Percentiles rank a stretch among this genome's conserved stretches.
These are phyloP conservation scores for Pythium dissimile DNA, from an alignment of 352 stramenopile genomes.

Conservation along the genomic window DNA sequence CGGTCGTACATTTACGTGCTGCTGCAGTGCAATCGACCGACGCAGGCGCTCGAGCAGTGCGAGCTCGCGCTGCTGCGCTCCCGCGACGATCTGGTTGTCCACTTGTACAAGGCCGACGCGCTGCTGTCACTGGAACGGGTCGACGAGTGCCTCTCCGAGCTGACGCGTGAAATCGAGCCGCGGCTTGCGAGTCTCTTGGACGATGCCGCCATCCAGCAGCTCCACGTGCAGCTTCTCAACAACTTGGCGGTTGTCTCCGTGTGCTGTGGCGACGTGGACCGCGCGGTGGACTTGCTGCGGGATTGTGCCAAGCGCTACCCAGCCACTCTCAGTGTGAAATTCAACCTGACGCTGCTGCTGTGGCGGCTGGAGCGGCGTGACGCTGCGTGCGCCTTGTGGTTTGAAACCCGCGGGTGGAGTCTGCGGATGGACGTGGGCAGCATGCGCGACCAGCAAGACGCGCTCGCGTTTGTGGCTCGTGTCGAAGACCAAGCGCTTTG, in stretches of 20 bases:
- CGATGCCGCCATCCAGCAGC: slow-evolving; percentile 28
- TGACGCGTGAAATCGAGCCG: slow-evolving; percentile 32
- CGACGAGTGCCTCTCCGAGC: slow-evolving; percentile 42
- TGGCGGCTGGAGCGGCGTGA: slow-evolving; percentile 51
- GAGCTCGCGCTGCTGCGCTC: slow-evolving; percentile 8
- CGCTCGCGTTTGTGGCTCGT: slow-evolving; percentile 10
- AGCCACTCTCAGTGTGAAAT: slow-evolving; percentile 37
- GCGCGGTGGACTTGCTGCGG: slow-evolving; percentile 39
- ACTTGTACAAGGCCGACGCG: slow-evolving; percentile 72
- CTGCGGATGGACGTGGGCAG: slow-evolving; percentile 29
- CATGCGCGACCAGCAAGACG: slow-evolving; percentile 21
- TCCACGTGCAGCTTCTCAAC: slow-evolving; percentile 65
- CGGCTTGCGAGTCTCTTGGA: slow-evolving; percentile 16
- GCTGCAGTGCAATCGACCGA: slow-evolving; percentile 50
- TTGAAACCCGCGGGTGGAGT: slow-evolving; percentile 56
- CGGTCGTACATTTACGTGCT: slow-evolving; percentile 56
- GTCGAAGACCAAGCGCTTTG: slow-evolving; percentile 27
- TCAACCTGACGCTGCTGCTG: slow-evolving; percentile 77
- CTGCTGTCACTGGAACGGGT: slow-evolving; percentile 75
- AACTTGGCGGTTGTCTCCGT: slow-evolving; percentile 61
- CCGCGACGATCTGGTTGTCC: slow-evolving; percentile 7
- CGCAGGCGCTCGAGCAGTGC: slow-evolving; percentile 42
- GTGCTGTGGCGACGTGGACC: slow-evolving; percentile 34
- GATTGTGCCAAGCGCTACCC: slow-evolving; percentile 43
- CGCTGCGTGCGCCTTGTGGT: slow-evolving; percentile 59